A percentile compares a stretch with the other conserved stretches of the same genome.
These are phyloP conservation scores for Petrea volubilis DNA, from an alignment of 257 asterid genomes.

Conservation along the genomic window DNA sequence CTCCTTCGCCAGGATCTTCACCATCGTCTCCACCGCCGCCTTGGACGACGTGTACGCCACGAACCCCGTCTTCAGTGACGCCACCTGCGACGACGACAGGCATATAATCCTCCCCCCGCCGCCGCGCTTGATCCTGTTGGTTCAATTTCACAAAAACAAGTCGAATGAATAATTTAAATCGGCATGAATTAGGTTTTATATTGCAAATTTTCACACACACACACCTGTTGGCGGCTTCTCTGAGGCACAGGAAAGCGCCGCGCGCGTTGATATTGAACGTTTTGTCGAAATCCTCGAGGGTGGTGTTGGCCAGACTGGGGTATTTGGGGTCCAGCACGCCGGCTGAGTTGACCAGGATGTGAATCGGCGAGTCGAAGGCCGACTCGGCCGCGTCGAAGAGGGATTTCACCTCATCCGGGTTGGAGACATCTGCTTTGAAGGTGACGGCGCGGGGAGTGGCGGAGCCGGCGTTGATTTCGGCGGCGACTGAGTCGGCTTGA, in stretches of 20 bases:
- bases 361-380: constrained; percentile 40
- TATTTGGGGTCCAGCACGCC: constrained; percentile 45
- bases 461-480: constrained; percentile 29
- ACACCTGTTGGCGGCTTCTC: constrained; percentile 49
- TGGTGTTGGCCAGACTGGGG: constrained; percentile 40
- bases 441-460: constrained; percentile 39
- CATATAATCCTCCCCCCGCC: constrained; percentile 70
- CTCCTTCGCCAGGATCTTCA: constrained; percentile 65
- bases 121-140: constrained; percentile 37
- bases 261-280: constrained; percentile 46
- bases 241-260: constrained; percentile 60
- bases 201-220: background rate
- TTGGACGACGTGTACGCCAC: constrained; percentile 59
- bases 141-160: background rate
- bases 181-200: no score
- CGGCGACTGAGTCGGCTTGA: constrained; percentile 15
- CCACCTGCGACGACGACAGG: constrained; percentile 48
- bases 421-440: constrained; percentile 51
- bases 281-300: constrained; percentile 47
- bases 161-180: no score
- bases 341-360: constrained; percentile 56
- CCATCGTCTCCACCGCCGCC: constrained; percentile 76
- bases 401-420: constrained; percentile 52
- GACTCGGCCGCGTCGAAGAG: constrained; percentile 61
- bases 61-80: constrained; percentile 38